phyloP scores from a whole-genome alignment of 2,329 filamentous ascomycete genomes.

The Tolypocladium nubicola region DNA sequence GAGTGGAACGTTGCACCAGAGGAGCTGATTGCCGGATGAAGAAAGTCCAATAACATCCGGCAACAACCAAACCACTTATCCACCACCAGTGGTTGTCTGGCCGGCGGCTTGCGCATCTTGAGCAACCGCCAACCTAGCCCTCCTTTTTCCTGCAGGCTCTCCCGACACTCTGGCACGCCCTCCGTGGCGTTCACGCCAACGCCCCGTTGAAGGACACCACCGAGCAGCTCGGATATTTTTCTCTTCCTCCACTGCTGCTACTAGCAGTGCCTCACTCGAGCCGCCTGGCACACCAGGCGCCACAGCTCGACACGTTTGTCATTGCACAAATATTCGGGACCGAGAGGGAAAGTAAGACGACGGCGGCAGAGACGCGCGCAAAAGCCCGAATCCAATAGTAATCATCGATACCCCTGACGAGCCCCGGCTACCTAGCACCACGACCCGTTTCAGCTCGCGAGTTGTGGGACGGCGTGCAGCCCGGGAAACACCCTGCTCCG shows the following conservation, averaged over 20 bases:
- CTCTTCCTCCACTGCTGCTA: neutral
- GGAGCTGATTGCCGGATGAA: slow-evolving; percentile 15
- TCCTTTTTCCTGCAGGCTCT: neutral
- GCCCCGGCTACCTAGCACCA: neutral
- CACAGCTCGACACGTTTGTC: neutral
- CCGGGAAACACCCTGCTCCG: neutral
- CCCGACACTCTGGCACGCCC: neutral
- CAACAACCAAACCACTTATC: neutral
- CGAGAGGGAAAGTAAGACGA: neutral
- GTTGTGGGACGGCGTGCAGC: neutral
- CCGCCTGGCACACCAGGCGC: neutral
- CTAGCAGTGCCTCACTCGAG: no score
- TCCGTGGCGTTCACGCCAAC: neutral
- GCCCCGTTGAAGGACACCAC: neutral
- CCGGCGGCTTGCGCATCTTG: neutral
- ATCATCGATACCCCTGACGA: neutral
- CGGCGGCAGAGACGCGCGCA: neutral
- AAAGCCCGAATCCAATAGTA: neutral
- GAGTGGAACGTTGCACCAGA: slow-evolving; percentile 38
- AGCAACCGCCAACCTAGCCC: neutral
- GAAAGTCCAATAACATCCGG: neutral
- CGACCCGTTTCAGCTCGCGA: neutral
- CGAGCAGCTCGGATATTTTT: neutral
- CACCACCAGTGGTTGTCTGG: neutral
- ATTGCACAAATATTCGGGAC: neutral